Base-by-base conservation (phyloP, 306 rosid genomes). In the Begonia masoniana region DNA sequence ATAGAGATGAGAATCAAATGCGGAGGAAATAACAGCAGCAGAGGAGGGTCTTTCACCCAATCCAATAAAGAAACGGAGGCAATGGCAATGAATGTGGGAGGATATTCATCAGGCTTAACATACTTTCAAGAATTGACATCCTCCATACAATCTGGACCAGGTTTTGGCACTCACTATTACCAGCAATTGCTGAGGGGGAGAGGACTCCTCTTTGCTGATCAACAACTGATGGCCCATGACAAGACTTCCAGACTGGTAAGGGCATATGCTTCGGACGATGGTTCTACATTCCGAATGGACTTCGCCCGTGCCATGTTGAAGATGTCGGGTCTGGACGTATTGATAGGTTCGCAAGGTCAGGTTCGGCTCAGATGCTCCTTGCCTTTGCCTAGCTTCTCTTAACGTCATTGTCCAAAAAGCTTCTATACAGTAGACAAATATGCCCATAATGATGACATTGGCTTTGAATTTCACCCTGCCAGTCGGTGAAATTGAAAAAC, bases 181-280 rank as follows among this genome's bases (percentile, higher is more conserved):
- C 61, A 57, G 55, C 72, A 77, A 62, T 65, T 89, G 80, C 42
- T 85, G 46, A 73, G 47, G 43, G 95, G 94, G 58, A 78, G 78
- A 70, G 95, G 97, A 53, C 77, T 88, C 5, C 79, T 89, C 5
- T 82, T 62, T 67, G 74, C 97, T 47, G 97, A 89, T 69, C 95
- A 89, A 66, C 94, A 89, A 51, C 58, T 89, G 45, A 84, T 88
- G 95, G 79, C 75, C 10, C 53, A 70, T 13, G 64, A 59, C 69
- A 78, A 58, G 66, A 89, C 94, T 2, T 79, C 84, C 0, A 75
- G 74, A 50, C 41, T 82, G 71, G 87, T 85, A 5, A 62, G 71
- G 48, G 80, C 83, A 21, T 89, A 85, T 62, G 94, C 95, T 54
- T 85, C 91, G 0, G 96, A 85, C 12, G 84, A 82, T 4, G 87